Conservation (phyloP, 352 stramenopile species). For the Peronospora destructor region DNA sequence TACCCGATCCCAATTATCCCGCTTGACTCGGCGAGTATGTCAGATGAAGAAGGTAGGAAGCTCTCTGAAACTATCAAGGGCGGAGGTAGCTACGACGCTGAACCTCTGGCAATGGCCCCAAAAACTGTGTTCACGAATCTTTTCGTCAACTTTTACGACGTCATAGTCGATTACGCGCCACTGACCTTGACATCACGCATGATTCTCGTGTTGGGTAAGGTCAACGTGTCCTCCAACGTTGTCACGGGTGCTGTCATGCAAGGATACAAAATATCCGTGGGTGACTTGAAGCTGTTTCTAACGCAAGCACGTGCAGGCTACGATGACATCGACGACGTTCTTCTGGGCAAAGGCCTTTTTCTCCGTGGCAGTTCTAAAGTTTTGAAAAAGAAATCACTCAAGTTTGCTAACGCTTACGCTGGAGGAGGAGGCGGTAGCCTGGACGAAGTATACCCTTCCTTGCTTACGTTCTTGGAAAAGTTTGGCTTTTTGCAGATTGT, state of each 20-base stretch:
- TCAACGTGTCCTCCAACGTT: slow-evolving; percentile 79
- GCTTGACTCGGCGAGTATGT: slow-evolving; percentile 67
- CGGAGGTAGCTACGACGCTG: slow-evolving; percentile 37
- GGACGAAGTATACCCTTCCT: slow-evolving; percentile 48
- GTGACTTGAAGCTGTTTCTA: slow-evolving; percentile 66
- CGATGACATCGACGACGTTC: slow-evolving; percentile 59
- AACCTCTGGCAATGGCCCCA: slow-evolving; percentile 55
- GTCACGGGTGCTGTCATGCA: slow-evolving; percentile 81
- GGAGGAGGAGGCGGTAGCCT: slow-evolving; percentile 12
- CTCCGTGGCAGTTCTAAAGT: slow-evolving; percentile 13
- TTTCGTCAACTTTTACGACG: slow-evolving; percentile 81
- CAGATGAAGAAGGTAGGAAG: slow-evolving; percentile 40
- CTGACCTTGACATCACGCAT: slow-evolving; percentile 50
- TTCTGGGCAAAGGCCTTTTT: slow-evolving; percentile 68
- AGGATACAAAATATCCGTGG: slow-evolving; percentile 76
- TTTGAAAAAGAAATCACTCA: slow-evolving; percentile 37
- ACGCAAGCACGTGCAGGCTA: slow-evolving; percentile 56
- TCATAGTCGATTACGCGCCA: slow-evolving; percentile 73
- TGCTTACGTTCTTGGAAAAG: slow-evolving; percentile 77
- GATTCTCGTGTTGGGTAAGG: slow-evolving; percentile 68
- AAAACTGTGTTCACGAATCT: slow-evolving; percentile 88
- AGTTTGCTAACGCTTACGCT: slow-evolving; percentile 31
- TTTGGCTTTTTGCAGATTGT: slow-evolving; percentile 78
- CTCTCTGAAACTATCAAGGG: slow-evolving; percentile 31
- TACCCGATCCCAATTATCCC: slow-evolving; percentile 81